phyloP scores from a whole-genome alignment of 2,329 filamentous ascomycete species.

The Aspergillus viridinutans region DNA sequence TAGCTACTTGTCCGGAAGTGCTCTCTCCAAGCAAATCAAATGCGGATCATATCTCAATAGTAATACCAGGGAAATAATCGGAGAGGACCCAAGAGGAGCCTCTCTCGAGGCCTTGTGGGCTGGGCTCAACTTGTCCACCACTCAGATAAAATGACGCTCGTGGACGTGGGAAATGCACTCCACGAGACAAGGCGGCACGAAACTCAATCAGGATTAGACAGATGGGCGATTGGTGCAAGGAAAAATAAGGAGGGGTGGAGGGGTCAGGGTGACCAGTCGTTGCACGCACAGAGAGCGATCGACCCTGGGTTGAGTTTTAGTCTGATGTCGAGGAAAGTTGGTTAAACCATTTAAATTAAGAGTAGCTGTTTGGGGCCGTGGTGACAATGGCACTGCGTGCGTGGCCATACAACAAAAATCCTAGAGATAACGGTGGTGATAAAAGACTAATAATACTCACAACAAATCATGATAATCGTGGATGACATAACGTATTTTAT shows the following conservation, averaged over 20 bases:
- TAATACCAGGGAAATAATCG: neutral
- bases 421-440: neutral
- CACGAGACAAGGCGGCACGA: slow-evolving; percentile 15
- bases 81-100: neutral
- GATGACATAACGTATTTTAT: neutral
- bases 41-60: neutral
- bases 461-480: neutral
- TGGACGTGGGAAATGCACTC: slow-evolving; percentile 8
- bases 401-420: neutral
- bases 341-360: neutral
- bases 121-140: slow-evolving; percentile 6
- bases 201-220: slow-evolving; percentile 16
- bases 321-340: neutral
- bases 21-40: neutral
- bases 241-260: slow-evolving; percentile 11
- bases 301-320: slow-evolving; percentile 12
- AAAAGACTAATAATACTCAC: neutral
- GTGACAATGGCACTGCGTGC: neutral
- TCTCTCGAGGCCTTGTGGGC: neutral
- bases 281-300: slow-evolving; percentile 4
- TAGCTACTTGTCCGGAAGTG: neutral
- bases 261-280: slow-evolving; percentile 1
- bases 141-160: slow-evolving; percentile 17
- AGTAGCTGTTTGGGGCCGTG: slow-evolving; percentile 1
- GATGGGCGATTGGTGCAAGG: slow-evolving; percentile 6